Evolutionary conservation across 2,329 filamentous ascomycete genomes (phyloP).

Genomic region (Metarhizium brunneum): DNA sequence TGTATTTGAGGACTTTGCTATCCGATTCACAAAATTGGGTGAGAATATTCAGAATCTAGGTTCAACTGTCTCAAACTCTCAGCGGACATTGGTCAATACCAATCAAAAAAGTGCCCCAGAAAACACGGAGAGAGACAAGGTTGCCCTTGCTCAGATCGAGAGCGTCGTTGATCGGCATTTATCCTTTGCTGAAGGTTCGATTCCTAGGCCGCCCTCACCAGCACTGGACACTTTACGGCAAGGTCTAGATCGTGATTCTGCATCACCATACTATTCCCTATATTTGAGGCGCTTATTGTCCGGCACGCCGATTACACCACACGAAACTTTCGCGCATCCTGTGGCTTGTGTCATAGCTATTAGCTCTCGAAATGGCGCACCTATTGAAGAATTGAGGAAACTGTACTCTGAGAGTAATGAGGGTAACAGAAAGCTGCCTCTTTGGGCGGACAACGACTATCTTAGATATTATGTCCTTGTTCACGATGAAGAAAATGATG

Average conservation of each 20-base stretch:
- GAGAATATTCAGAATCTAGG: constrained; percentile 45
- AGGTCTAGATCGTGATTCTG: constrained; percentile 36
- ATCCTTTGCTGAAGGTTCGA: constrained; percentile 59
- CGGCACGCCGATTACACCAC: constrained; percentile 64
- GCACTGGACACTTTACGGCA: constrained; percentile 30
- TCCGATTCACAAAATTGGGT: constrained; percentile 72
- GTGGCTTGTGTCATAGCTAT: constrained; percentile 93
- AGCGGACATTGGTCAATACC: constrained; percentile 29
- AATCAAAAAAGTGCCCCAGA: constrained; percentile 17
- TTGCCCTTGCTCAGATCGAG: constrained; percentile 57
- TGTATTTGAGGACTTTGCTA: constrained; percentile 79
- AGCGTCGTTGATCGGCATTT: constrained; percentile 73
- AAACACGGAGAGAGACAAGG: constrained; percentile 19
- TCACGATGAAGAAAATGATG: constrained; percentile 91
- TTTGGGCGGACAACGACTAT: constrained; percentile 87
- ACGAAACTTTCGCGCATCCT: constrained; percentile 91
- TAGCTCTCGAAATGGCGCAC: constrained; percentile 73
- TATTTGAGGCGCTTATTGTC: constrained; percentile 81
- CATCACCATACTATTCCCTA: constrained; percentile 74
- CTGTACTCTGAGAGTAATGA: constrained; percentile 80
- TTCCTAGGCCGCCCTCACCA: constrained; percentile 23
- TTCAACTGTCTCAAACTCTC: constrained; percentile 20
- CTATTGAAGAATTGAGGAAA: constrained; percentile 77
- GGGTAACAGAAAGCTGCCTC: constrained; percentile 63
- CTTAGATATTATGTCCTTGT: constrained; percentile 92